Conservation (phyloP, 768 basidiomycete species). For the Leccinum rimulosum region DNA sequence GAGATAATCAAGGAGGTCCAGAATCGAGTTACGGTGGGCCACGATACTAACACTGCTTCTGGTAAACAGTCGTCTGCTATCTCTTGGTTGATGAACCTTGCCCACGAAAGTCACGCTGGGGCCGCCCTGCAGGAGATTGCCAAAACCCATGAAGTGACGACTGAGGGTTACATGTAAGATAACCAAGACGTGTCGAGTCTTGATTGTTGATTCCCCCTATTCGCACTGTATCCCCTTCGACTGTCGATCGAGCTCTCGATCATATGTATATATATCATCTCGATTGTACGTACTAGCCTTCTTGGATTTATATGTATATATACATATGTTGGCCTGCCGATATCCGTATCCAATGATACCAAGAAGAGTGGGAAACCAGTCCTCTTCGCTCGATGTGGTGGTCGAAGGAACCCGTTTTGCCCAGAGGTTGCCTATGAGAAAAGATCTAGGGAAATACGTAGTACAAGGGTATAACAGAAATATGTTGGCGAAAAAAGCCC, state of each 20-base stretch:
- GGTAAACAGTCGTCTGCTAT: slow-evolving; percentile 16
- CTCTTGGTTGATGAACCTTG: slow-evolving; percentile 25
- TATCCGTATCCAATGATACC: not conserved
- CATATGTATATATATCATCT: not conserved
- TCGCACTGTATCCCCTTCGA: not conserved
- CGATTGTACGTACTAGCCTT: not conserved
- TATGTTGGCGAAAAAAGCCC: not conserved
- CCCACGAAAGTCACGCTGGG: slow-evolving; percentile 25
- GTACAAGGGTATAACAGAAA: not conserved
- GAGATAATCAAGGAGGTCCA: slow-evolving; percentile 24
- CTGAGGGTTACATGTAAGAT: not conserved
- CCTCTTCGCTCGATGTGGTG: not conserved
- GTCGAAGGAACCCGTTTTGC: not conserved
- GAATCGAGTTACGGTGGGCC: slow-evolving; percentile 8
- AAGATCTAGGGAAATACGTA: not conserved
- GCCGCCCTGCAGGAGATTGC: slow-evolving; percentile 23
- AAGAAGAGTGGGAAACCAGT: not conserved
- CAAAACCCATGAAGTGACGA: not conserved
- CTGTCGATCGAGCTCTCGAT: not conserved
- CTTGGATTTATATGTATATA: not conserved
- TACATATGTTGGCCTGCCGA: not conserved
- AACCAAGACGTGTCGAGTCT: not conserved
- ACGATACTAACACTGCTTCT: slow-evolving; percentile 7
- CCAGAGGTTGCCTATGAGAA: not conserved
- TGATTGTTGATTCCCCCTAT: not conserved